Percentiles rank a stretch among this genome's conserved stretches.
phyloP scores from a whole-genome alignment of 139 green algal species.

The Micractinium sp. region DNA sequence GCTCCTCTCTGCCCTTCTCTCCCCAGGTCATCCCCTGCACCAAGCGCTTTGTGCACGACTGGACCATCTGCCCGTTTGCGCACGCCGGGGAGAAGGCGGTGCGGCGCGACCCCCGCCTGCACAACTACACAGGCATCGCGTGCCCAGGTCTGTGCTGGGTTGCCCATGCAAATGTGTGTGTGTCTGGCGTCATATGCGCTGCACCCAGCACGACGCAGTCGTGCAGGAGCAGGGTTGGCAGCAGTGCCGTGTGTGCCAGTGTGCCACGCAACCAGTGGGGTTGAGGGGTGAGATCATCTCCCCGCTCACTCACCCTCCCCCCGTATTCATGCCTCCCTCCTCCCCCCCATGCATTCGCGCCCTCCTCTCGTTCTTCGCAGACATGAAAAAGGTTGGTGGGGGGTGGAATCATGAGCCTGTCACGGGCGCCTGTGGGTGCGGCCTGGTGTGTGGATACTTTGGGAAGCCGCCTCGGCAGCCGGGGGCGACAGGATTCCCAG shows the following conservation, averaged over 20 bases:
- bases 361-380: slow-evolving; percentile 9
- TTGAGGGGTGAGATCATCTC: too few relatives aligned
- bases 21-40: slow-evolving; percentile 77
- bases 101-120: slow-evolving; percentile 82
- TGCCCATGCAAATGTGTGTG: too few relatives aligned
- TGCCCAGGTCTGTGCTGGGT: slow-evolving; percentile 69
- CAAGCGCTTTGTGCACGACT: slow-evolving; percentile 78
- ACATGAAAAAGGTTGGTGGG: slow-evolving; percentile 87
- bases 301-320: too few relatives aligned
- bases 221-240: too few relatives aligned
- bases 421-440: neutral
- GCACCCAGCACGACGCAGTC: too few relatives aligned
- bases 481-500: too few relatives aligned
- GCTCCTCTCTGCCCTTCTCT: neutral
- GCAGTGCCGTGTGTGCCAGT: too few relatives aligned
- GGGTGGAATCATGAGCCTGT: neutral
- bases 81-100: slow-evolving; percentile 77
- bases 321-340: too few relatives aligned
- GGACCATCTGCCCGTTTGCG: slow-evolving; percentile 55
- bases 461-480: neutral
- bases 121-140: slow-evolving; percentile 89
- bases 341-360: too few relatives aligned
- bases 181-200: too few relatives aligned
- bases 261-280: too few relatives aligned
- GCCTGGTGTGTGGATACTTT: neutral